phyloP scores from a whole-genome alignment of 805 yeast genomes.

The Ogataea neopini region DNA sequence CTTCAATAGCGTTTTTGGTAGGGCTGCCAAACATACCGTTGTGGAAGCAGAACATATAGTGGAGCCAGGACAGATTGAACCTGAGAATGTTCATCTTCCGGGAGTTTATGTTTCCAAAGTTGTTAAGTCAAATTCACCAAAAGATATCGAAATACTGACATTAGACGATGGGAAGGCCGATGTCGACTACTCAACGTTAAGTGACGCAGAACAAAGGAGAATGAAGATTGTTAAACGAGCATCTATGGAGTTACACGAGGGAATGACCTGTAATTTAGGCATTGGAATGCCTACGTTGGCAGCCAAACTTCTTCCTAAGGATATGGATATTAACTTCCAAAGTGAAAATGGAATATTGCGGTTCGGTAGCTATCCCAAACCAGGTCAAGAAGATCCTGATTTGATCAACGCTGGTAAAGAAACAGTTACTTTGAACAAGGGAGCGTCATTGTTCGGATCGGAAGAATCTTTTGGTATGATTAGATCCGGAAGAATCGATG shows the following conservation, averaged over 20 bases:
- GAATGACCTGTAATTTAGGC: slow-evolving; percentile 48
- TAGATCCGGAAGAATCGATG: slow-evolving; percentile 45
- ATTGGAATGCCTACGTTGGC: slow-evolving; percentile 53
- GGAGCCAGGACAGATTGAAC: slow-evolving; percentile 44
- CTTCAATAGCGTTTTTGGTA: slow-evolving; percentile 47
- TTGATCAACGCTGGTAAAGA: slow-evolving; percentile 54
- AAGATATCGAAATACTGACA: slow-evolving; percentile 40
- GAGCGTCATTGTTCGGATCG: slow-evolving; percentile 49
- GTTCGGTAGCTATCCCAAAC: slow-evolving; percentile 44
- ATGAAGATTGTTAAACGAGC: slow-evolving; percentile 44
- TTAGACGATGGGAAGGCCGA: slow-evolving; percentile 3
- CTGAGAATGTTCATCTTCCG: slow-evolving; percentile 49
- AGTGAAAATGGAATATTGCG: slow-evolving; percentile 54
- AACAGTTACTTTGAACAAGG: slow-evolving; percentile 45
- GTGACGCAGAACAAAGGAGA: slow-evolving; percentile 21
- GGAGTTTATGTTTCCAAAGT: slow-evolving; percentile 45
- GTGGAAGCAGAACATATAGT: slow-evolving; percentile 55
- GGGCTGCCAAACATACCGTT: slow-evolving; percentile 46
- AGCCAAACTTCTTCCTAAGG: slow-evolving; percentile 41
- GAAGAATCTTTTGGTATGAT: slow-evolving; percentile 53
- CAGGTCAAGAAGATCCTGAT: slow-evolving; percentile 47
- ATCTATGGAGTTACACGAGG: slow-evolving; percentile 46
- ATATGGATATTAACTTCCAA: slow-evolving; percentile 43
- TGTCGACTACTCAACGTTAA: not conserved
- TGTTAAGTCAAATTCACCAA: slow-evolving; percentile 42